Percentiles rank a stretch among this genome's conserved stretches.
These are phyloP conservation scores for Schoenoplectus triqueter DNA, from an alignment of 202 grass and related monocot genomes.

Conservation along the genomic window DNA sequence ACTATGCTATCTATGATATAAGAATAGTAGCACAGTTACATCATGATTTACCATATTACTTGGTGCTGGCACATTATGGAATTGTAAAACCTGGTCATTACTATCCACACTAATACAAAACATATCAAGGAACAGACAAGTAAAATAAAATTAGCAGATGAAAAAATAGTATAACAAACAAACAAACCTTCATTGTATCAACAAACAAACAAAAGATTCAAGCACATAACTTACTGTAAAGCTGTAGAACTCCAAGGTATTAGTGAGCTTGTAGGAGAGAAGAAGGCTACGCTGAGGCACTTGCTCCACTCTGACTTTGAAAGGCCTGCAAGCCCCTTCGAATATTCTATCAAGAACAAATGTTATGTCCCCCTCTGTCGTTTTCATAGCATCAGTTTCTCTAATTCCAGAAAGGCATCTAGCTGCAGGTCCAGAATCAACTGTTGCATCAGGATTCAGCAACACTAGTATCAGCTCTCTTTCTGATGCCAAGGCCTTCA, in stretches of 20 bases:
- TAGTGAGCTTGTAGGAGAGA: conserved; percentile 88
- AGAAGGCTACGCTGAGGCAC: conserved; percentile 88
- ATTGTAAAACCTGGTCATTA: neutral
- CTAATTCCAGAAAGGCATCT: conserved; percentile 52
- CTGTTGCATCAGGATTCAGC: conserved; percentile 71
- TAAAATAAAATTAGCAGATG: neutral
- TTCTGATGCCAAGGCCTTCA: conserved; percentile 95
- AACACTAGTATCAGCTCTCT: conserved; percentile 84
- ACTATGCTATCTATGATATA: conserved; percentile 78
- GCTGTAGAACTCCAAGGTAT: conserved; percentile 95
- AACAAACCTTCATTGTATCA: neutral
- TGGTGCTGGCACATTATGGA: neutral
- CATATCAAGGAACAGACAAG: neutral
- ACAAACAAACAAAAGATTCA: conserved; percentile 21
- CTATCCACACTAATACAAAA: neutral
- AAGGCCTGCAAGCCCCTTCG: conserved; percentile 96
- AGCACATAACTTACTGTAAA: conserved; percentile 66
- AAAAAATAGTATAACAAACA: neutral
- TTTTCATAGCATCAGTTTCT: conserved; percentile 61
- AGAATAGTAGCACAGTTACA: conserved; percentile 41
- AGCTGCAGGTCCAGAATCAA: conserved; percentile 64
- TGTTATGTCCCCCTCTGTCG: conserved; percentile 66
- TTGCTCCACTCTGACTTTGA: conserved; percentile 98
- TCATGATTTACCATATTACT: conserved; percentile 29
- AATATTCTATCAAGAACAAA: conserved; percentile 98